Percentiles rank a stretch among this genome's conserved stretches.
Conservation (phyloP, 106 monocot species). For the Apostasia shenzhenica region DNA sequence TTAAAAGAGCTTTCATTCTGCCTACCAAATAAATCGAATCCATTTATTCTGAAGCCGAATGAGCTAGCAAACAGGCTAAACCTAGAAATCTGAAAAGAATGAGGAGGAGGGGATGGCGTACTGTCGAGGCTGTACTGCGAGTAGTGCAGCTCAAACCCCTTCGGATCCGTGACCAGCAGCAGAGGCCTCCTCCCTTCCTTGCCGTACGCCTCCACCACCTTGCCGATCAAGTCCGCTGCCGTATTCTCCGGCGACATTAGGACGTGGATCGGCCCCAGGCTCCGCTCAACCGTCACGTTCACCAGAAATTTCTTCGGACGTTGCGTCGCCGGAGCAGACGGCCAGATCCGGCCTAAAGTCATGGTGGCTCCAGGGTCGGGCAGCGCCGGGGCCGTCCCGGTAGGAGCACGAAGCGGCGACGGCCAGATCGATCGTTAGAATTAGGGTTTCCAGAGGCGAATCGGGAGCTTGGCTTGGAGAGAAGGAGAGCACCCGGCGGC, state of each 20-base stretch:
- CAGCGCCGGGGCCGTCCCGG: conserved; percentile 2
- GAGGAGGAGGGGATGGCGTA: conserved; percentile 3
- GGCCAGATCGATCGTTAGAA: not conserved
- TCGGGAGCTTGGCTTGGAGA: not conserved
- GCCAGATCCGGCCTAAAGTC: not conserved
- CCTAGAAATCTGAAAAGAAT: not conserved
- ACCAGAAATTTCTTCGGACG: conserved; percentile 15
- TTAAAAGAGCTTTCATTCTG: not conserved
- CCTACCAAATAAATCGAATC: not conserved
- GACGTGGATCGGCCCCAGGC: conserved; percentile 37
- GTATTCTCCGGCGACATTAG: conserved; percentile 33
- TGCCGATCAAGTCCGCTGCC: conserved; percentile 35
- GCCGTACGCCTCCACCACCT: conserved; percentile 30
- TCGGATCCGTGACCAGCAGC: conserved; percentile 13
- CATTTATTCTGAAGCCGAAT: not conserved
- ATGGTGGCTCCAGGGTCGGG: not conserved
- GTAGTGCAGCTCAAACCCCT: conserved; percentile 45
- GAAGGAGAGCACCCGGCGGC: not conserved
- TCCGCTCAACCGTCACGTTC: conserved; percentile 46
- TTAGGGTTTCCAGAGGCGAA: not conserved
- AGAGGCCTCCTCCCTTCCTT: conserved; percentile 41
- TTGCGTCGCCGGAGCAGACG: not conserved
- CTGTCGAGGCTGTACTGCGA: conserved; percentile 44
- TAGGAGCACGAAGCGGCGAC: not conserved
- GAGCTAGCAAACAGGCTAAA: not conserved